Evolutionary conservation across 306 rosid genomes (phyloP), one percentile per base, ranked within the genome.

Genomic region (Hippophae rhamnoides): DNA sequence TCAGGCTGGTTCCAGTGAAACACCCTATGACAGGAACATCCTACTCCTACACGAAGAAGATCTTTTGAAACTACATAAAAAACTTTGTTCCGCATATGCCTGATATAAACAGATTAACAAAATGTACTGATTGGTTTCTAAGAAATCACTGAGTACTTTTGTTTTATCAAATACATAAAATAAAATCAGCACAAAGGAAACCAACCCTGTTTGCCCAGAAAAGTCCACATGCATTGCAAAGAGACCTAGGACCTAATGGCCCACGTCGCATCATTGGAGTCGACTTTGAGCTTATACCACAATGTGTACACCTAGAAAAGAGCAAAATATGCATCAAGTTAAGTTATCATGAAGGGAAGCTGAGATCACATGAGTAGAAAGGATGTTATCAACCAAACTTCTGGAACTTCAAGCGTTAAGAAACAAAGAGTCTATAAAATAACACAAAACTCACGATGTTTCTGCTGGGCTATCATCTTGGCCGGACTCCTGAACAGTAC

Each of bases 221-320:
- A 42, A 80, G 79, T 63, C 85, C 85, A 26, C 85, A 80, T 31
- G 85, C 85, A 52, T 80, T 80, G 60, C 85, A 79, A 44, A 79
- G 53, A 31, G 81, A 76, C 72, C 79, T 76, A 5, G 85, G 81
- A 52, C 85, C 85, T 54, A 65, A 63, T 54, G 85, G 85, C 56
- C 85, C 85, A 41, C 85, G 76, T 1, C 85, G 81, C 85, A 80
- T 80, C 85, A 80, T 80, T 2, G 85, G 85, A 42, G 85, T 80
- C 45, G 74, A 76, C 64, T 69, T 76, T 59, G 85, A 80, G 63
- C 85, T 69, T 47, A 60, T 73, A 60, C 85, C 85, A 57, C 85
- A 80, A 65, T 80, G 78, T 13, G 74, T 63, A 53, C 85, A 80
- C 72, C 85, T 76, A 69, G 11, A 62, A 53, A 44, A 43, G 62